Evolutionary conservation across 495 filamentous ascomycete species (phyloP).

Genomic region (Letharia lupina): DNA sequence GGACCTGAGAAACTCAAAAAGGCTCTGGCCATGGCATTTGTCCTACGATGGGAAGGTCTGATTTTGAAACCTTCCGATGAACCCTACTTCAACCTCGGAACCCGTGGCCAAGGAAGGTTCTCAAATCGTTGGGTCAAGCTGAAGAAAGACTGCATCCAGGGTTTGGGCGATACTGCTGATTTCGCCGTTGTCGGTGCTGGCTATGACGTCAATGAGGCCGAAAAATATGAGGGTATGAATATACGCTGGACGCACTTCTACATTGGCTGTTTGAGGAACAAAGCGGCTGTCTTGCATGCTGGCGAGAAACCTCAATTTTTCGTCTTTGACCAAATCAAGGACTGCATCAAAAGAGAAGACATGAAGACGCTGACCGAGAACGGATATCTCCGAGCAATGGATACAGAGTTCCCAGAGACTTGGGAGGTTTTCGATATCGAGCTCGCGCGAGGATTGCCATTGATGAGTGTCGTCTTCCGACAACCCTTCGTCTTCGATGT

Average conservation of each 20-base stretch:
- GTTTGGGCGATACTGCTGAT: slow-evolving; percentile 73
- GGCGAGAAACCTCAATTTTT: slow-evolving; percentile 51
- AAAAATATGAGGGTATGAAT: slow-evolving; percentile 37
- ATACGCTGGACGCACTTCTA: slow-evolving; percentile 70
- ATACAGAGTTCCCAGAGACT: slow-evolving; percentile 20
- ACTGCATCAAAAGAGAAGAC: slow-evolving; percentile 42
- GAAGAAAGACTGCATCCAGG: slow-evolving; percentile 82
- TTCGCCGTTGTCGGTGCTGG: slow-evolving; percentile 68
- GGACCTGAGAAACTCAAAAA: slow-evolving; percentile 44
- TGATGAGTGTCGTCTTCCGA: slow-evolving; percentile 44
- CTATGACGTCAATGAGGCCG: slow-evolving; percentile 52
- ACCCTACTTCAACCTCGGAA: slow-evolving; percentile 58
- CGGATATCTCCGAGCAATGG: slow-evolving; percentile 36
- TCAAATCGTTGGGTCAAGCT: slow-evolving; percentile 64
- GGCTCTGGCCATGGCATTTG: slow-evolving; percentile 58
- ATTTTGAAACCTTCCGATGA: slow-evolving; percentile 72
- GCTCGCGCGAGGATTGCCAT: slow-evolving; percentile 21
- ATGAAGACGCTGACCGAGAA: slow-evolving; percentile 45
- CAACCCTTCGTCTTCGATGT: slow-evolving; percentile 59
- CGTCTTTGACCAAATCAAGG: slow-evolving; percentile 51
- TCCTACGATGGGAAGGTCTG: slow-evolving; percentile 61
- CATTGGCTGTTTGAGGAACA: slow-evolving; percentile 69
- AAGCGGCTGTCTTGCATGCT: slow-evolving; percentile 47
- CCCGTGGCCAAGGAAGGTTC: slow-evolving; percentile 27
- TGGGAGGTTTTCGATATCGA: slow-evolving; percentile 13